Evolutionary conservation across 257 asterid species (phyloP).

Genomic region (Nyctanthes arbortristis): DNA sequence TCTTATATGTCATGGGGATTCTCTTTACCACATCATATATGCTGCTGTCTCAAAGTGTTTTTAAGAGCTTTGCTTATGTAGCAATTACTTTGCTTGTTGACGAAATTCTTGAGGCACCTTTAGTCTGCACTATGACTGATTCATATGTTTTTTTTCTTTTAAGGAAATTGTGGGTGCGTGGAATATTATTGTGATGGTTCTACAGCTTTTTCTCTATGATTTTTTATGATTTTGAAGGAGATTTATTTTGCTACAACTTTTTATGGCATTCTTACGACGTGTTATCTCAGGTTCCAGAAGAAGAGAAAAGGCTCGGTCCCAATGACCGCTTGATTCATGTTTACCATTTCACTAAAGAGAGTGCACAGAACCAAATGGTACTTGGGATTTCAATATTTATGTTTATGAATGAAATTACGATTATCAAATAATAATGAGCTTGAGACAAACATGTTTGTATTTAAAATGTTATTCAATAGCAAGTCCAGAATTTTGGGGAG

Average conservation of each 20-base stretch:
- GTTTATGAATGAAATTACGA: not conserved
- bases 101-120: constrained; percentile 13
- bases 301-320: constrained; percentile 82
- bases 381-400: constrained; percentile 11
- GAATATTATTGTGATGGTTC: not conserved
- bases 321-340: constrained; percentile 81
- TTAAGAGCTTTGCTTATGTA: no score
- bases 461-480: constrained; percentile 27
- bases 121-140: not conserved
- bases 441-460: not conserved
- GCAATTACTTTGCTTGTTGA: not conserved
- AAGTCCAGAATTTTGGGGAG: constrained; percentile 60
- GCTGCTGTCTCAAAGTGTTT: no score
- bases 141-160: not conserved
- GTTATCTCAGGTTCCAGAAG: constrained; percentile 74
- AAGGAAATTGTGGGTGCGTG: not conserved
- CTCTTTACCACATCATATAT: no score
- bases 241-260: not conserved
- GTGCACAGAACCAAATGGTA: constrained; percentile 86
- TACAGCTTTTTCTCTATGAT: not conserved
- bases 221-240: not conserved
- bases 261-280: constrained; percentile 4
- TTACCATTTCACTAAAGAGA: constrained; percentile 80
- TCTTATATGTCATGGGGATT: no score
- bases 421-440: not conserved